Percentiles rank a stretch among this genome's conserved stretches.
These are phyloP conservation scores for Zymoseptoria ardabiliae DNA, from an alignment of 2,329 filamentous ascomycete genomes.

Conservation along the genomic window DNA sequence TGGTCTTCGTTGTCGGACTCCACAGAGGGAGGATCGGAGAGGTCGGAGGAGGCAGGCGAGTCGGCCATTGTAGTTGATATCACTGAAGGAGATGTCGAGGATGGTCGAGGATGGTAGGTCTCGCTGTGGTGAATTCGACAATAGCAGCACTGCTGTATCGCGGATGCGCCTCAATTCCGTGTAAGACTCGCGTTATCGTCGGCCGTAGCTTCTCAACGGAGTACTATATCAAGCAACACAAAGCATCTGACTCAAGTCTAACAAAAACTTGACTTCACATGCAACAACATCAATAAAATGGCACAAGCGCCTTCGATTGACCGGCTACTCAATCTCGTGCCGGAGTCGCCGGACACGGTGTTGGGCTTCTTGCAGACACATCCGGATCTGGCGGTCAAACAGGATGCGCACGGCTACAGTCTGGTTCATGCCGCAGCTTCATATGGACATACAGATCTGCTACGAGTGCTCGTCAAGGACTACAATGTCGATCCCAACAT, in stretches of 20 bases:
- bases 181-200: neutral
- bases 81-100: neutral
- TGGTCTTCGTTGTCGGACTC: slow-evolving; percentile 52
- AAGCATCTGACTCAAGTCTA: neutral
- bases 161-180: neutral
- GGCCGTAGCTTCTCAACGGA: neutral
- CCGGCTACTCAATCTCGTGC: slow-evolving; percentile 52
- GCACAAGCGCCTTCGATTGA: slow-evolving; percentile 34
- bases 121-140: neutral
- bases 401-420: slow-evolving; percentile 91
- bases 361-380: slow-evolving; percentile 66
- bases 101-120: too few relatives aligned
- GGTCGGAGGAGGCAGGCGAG: slow-evolving; percentile 52
- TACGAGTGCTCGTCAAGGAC: slow-evolving; percentile 66
- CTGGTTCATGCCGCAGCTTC: slow-evolving; percentile 88
- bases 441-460: slow-evolving; percentile 77
- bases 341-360: slow-evolving; percentile 70
- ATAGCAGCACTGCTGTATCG: neutral
- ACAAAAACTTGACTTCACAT: neutral
- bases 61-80: slow-evolving; percentile 32
- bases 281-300: slow-evolving; percentile 16
- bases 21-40: slow-evolving; percentile 58
- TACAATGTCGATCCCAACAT: slow-evolving; percentile 74
- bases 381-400: slow-evolving; percentile 66
- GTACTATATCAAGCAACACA: neutral